These are phyloP conservation scores for Triticum urartu DNA, from an alignment of 176 grass and related monocot species.

Conservation along the genomic window DNA sequence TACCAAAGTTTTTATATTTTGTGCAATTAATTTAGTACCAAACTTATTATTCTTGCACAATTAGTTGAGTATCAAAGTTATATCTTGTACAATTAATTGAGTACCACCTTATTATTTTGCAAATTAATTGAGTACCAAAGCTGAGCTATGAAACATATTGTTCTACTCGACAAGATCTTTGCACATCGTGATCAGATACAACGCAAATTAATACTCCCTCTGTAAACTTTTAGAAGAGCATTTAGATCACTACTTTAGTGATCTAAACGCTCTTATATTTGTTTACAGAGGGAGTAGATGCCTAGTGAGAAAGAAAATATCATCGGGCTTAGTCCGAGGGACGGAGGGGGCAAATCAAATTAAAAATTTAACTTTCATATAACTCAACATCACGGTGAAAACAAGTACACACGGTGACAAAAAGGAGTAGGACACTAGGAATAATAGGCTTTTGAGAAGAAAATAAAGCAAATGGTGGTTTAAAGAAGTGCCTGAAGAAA, in stretches of 20 bases:
- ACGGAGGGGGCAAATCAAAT: background rate
- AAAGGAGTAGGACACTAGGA: slow-evolving; percentile 24
- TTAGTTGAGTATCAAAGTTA: background rate
- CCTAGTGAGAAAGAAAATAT: background rate
- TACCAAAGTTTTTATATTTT: background rate
- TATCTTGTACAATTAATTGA: background rate
- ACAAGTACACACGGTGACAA: background rate
- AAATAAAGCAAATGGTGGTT: background rate
- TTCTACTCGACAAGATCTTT: background rate
- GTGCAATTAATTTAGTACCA: background rate
- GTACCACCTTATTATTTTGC: too few species aligned
- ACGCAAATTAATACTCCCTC: too few species aligned
- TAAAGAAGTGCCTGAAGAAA: slow-evolving; percentile 10
- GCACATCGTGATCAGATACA: background rate
- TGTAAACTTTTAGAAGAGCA: too few species aligned
- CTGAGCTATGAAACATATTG: background rate
- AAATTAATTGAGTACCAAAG: background rate
- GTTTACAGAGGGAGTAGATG: background rate
- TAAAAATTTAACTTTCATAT: background rate
- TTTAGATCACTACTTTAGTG: too few species aligned
- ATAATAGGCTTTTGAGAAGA: slow-evolving; percentile 20
- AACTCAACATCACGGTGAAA: background rate
- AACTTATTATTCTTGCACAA: background rate
- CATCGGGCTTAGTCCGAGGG: background rate
- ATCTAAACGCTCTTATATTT: too few species aligned